Conservation (phyloP, 2,329 filamentous ascomycete species). For the Fusarium sp. region DNA sequence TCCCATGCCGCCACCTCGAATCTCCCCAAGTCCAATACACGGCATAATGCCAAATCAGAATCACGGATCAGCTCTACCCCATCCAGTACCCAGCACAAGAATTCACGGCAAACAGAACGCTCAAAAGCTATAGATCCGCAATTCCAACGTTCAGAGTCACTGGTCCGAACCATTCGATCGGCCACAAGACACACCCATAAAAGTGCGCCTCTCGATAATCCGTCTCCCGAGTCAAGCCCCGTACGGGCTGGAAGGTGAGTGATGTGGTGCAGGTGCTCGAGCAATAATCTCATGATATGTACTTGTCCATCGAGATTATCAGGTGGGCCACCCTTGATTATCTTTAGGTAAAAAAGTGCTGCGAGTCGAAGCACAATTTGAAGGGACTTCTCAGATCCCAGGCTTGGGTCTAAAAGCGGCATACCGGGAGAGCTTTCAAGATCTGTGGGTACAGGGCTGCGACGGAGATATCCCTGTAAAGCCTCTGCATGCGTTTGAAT, state of each 20-base stretch:
- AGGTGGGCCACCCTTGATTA: not conserved
- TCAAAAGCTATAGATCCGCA: not conserved
- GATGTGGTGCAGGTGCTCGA: not conserved
- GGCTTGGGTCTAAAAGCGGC: not conserved
- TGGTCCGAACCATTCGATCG: not conserved
- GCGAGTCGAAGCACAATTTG: not conserved
- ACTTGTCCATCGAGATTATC: not conserved
- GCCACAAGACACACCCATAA: slow-evolving; percentile 13
- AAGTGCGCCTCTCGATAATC: not conserved
- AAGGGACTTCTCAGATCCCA: not conserved
- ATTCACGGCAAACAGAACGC: not conserved
- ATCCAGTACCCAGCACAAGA: slow-evolving; percentile 4
- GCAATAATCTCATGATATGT: not conserved
- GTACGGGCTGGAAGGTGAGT: not conserved
- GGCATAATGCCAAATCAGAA: slow-evolving; percentile 3
- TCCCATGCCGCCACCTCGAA: not conserved
- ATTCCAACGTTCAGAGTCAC: not conserved
- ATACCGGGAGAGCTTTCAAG: not conserved
- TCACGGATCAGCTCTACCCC: not conserved
- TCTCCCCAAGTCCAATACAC: not conserved
- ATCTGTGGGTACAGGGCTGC: too few species aligned
- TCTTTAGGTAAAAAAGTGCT: slow-evolving; percentile 8
- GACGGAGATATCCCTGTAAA: not conserved
- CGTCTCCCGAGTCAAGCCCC: not conserved
- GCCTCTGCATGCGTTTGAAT: slow-evolving; percentile 6